Evolutionary conservation across 2,329 filamentous ascomycete species (phyloP), one percentile per base, ranked within the genome.

Genomic region (Teratosphaeriaceae sp.): DNA sequence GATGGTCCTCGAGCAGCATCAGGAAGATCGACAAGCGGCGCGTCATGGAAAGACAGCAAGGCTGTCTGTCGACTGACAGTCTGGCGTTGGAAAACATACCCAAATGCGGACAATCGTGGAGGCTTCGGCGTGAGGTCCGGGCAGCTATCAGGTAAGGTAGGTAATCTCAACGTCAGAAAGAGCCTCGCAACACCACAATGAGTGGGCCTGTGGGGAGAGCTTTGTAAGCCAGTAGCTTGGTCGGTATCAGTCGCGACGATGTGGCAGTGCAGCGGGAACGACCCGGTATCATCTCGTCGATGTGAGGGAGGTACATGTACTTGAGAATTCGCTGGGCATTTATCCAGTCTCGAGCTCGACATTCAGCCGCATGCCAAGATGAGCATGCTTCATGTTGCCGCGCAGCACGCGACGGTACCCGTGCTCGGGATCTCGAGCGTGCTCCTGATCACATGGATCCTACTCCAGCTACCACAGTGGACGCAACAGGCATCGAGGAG

Each of bases 1-100:
- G 33, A 24, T 42, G 31, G 40, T 42, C 5, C 31, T 42, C 8
- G 40, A 42, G 19, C 40, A 42, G 26, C 40, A 42, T 15, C 40
- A 42, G 16, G 5, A 34, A 29, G 39, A 42, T 15, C 39, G 20
- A 11, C 27, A 33, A 20, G 8, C 12, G 18, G 19, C 19, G n/a
- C 24, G n/a, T n/a, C n/a, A n/a, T n/a, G n/a, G n/a, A n/a, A n/a
- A n/a, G 24, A 27, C 24, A n/a, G 8, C 24, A 27, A 27, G 24
- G 8, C 24, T n/a, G 8, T 8, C 24, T n/a, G n/a, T 27, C 24
- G n/a, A 27, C 24, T n/a, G n/a, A n/a, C 24, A n/a, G 24, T 8
- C 24, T 27, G 8, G n/a, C 8, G 24, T 27, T n/a, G 8, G 24
- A 27, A n/a, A n/a, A n/a, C n/a, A 27, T 18, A 34, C 20, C 31